phyloP scores from a whole-genome alignment of 352 stramenopile genomes.

The Pythium scleroteichum region DNA sequence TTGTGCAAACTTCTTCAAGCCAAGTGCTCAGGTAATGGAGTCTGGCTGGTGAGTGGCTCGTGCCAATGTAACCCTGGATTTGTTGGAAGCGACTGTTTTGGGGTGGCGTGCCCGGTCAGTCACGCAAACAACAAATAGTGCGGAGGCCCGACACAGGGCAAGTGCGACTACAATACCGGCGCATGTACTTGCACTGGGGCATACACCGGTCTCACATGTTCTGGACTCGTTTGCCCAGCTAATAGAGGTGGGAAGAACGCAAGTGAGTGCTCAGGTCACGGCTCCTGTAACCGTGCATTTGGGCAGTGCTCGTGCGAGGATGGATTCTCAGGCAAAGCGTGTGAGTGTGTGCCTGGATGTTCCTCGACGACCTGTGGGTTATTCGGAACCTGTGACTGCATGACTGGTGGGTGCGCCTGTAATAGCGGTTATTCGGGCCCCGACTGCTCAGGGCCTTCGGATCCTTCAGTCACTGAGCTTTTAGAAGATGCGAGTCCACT shows the following conservation, averaged over 20 bases:
- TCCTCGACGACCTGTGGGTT: conserved; percentile 38
- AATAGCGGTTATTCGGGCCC: conserved; percentile 43
- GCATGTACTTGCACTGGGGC: conserved; percentile 44
- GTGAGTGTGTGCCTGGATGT: conserved; percentile 72
- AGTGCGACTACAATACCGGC: conserved; percentile 49
- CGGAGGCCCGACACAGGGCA: conserved; percentile 37
- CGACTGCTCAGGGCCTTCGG: conserved; percentile 27
- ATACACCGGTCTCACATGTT: conserved; percentile 63
- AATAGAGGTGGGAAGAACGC: conserved; percentile 37
- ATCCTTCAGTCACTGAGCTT: conserved; percentile 34
- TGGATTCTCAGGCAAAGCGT: conserved; percentile 65
- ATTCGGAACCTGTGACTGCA: conserved; percentile 60
- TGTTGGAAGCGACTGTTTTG: conserved; percentile 53
- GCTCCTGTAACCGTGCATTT: conserved; percentile 44
- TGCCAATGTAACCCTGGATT: conserved; percentile 64
- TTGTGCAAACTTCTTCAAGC: conserved; percentile 70
- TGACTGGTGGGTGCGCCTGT: conserved; percentile 62
- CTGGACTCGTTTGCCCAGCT: conserved; percentile 54
- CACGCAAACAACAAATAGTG: conserved; percentile 37
- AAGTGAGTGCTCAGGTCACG: conserved; percentile 68
- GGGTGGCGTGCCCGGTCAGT: conserved; percentile 42
- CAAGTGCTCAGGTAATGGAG: conserved; percentile 63
- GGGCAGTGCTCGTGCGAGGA: conserved; percentile 51
- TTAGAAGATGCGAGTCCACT: conserved; percentile 23
- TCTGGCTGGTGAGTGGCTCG: conserved; percentile 45